A percentile compares a stretch with the other conserved stretches of the same genome.
These are phyloP conservation scores for Cytospora chrysosperma DNA, from an alignment of 2,329 filamentous ascomycete genomes.

Conservation along the genomic window DNA sequence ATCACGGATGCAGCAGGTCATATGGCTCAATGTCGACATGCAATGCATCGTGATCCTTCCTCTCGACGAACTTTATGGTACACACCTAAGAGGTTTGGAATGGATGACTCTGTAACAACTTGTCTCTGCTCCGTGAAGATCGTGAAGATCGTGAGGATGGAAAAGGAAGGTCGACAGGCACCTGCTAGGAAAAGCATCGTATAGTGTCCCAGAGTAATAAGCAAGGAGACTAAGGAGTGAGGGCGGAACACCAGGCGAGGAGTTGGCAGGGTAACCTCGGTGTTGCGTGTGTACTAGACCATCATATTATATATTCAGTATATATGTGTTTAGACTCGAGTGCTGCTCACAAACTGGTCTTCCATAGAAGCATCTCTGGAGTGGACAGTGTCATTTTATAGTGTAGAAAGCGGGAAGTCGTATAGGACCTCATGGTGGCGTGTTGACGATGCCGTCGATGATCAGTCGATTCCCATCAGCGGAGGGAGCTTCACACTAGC, in stretches of 20 bases:
- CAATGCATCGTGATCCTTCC: constrained; percentile 4
- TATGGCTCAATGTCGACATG: constrained; percentile 4
- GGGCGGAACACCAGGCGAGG: background rate
- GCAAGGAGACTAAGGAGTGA: background rate
- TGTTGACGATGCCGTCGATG: background rate
- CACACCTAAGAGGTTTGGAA: background rate
- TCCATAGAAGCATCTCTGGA: background rate
- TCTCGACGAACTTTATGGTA: background rate
- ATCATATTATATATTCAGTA: background rate
- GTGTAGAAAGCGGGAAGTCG: background rate
- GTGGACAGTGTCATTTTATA: background rate
- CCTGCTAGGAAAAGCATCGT: background rate
- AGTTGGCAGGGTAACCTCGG: background rate
- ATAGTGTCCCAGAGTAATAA: background rate
- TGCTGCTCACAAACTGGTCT: background rate
- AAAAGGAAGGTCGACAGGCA: background rate
- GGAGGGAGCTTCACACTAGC: background rate
- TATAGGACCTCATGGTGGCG: background rate
- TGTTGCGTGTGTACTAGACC: background rate
- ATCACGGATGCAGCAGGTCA: constrained; percentile 3
- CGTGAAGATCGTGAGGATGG: background rate
- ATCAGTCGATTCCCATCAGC: background rate
- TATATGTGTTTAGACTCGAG: background rate
- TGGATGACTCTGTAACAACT: background rate
- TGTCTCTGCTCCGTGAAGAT: background rate